A percentile compares a stretch with the other conserved stretches of the same genome.
phyloP scores from a whole-genome alignment of 2,329 filamentous ascomycete species.

The Fusarium avenaceum region DNA sequence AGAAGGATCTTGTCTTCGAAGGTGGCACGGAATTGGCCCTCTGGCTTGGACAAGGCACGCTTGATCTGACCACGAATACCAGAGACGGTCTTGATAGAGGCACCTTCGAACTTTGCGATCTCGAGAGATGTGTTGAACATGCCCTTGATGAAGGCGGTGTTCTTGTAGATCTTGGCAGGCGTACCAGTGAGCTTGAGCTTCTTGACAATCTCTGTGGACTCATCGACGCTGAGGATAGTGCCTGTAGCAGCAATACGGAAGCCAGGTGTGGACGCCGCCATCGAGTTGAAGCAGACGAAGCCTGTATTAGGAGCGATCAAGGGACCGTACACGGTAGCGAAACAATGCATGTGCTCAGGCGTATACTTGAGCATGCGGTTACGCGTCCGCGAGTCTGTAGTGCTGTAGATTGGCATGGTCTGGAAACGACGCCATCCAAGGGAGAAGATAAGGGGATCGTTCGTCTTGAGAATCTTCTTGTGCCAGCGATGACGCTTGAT shows the following conservation, averaged over 20 bases:
- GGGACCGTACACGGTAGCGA: constrained; percentile 94
- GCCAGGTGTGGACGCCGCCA: constrained; percentile 85
- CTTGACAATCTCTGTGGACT: constrained; percentile 97
- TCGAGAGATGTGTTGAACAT: constrained; percentile 97
- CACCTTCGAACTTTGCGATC: constrained; percentile 98
- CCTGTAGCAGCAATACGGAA: constrained; percentile 96
- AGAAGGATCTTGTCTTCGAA: constrained; percentile 99
- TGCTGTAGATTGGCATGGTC: constrained; percentile 91
- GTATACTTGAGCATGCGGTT: constrained; percentile 99
- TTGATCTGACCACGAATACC: constrained; percentile 98
- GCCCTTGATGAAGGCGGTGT: constrained; percentile 98
- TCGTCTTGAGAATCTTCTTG: constrained; percentile 98
- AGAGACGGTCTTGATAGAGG: constrained; percentile 94
- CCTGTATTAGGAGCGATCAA: constrained; percentile 96
- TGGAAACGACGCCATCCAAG: constrained; percentile 97
- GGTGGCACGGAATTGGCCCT: constrained; percentile 95
- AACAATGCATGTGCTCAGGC: constrained; percentile 99
- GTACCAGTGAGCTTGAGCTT: constrained; percentile 96
- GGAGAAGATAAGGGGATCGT: constrained; percentile 96
- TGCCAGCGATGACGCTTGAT: constrained; percentile 99
- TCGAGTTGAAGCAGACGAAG: constrained; percentile 92
- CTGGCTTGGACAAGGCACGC: constrained; percentile 90
- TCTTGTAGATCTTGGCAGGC: constrained; percentile 99
- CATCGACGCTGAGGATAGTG: constrained; percentile 93
- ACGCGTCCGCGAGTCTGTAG: constrained; percentile 90